Base-by-base conservation (phyloP, 1,139 yeast species). In the Yamadazyma buinensis region DNA sequence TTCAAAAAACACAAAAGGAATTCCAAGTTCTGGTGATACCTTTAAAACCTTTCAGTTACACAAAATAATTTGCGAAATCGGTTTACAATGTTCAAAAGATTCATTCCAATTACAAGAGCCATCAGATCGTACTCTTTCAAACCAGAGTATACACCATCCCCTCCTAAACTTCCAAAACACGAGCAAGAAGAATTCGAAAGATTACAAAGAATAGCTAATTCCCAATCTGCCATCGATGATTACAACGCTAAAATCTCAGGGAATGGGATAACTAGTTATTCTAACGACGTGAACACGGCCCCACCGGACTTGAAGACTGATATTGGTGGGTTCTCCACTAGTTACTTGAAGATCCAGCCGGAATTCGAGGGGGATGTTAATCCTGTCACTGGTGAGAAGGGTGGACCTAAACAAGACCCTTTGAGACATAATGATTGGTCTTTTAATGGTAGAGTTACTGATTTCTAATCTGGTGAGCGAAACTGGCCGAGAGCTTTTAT, bases 381-480 rank as follows among this genome's bases (percentile, higher is more conserved):
- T 52, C 99, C 99, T 0, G 72, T 70, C 39, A 90, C 97, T 1
- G 98, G 98, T 2, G 99, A 94, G 59, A 69, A 82, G 22, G 96
- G 96, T 27, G 99, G 98, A 0, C 99, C 99, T n/a, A 94, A 94
- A 52, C 97, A 92, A 57, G 97, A 94, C 52, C 99, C 99, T 1
- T 68, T 87, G 47, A 78, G 80, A 49, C 95, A 87, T 53, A 92
- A 90, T 28, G 99, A 94, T 50, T 94, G 95, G 77, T 80, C 96
- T 4, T 94, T 82, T 56, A 90, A 92, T 54, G 98, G 98, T 1
- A 76, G 97, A 54, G 96, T 87, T 21, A 90, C 97, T 2, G 99
- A 94, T 57, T 94, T 92, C 54, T 92, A 62, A n/a, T n/a, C n/a
- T n/a, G n/a, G n/a, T n/a, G n/a, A n/a, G n/a, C n/a, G n/a, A n/a